Conservation (phyloP, 352 stramenopile genomes). For the Peronospora farinosa region DNA sequence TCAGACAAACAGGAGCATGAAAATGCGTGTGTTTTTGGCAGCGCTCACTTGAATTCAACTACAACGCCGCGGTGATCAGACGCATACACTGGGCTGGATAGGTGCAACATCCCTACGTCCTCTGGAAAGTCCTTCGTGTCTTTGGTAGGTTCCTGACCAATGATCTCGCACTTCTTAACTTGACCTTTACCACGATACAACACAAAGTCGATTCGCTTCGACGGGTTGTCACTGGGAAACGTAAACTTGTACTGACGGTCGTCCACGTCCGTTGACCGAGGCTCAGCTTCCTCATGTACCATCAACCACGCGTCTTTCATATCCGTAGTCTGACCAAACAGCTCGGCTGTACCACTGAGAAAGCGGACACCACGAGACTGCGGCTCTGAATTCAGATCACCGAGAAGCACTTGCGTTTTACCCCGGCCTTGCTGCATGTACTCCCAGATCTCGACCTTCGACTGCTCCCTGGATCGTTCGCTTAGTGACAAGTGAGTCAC, state of each 20-base stretch:
- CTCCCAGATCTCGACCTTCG: conserved; percentile 73
- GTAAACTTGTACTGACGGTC: conserved; percentile 65
- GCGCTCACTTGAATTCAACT: conserved; percentile 44
- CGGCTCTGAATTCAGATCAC: conserved; percentile 84
- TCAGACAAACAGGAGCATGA: neutral
- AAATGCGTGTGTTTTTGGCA: neutral
- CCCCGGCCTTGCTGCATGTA: conserved; percentile 66
- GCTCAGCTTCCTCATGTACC: conserved; percentile 49
- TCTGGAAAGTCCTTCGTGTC: conserved; percentile 51
- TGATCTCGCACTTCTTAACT: conserved; percentile 63
- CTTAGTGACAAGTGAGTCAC: conserved; percentile 83
- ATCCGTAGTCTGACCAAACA: conserved; percentile 53
- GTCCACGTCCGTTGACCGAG: conserved; percentile 36
- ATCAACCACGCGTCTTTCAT: conserved; percentile 76
- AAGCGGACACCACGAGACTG: conserved; percentile 76
- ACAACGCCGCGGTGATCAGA: conserved; percentile 84
- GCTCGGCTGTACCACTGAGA: conserved; percentile 49
- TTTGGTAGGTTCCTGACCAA: conserved; percentile 64
- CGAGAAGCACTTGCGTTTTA: conserved; percentile 68
- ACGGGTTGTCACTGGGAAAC: conserved; percentile 78
- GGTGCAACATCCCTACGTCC: conserved; percentile 74
- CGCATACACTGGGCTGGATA: conserved; percentile 71
- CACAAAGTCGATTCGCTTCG: conserved; percentile 86
- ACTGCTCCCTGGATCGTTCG: conserved; percentile 62
- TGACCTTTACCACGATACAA: conserved; percentile 59